Evolutionary conservation across 169 alveolate genomes (phyloP), one percentile per base, ranked within the genome.

Genomic region (Eimeria sp.): DNA sequence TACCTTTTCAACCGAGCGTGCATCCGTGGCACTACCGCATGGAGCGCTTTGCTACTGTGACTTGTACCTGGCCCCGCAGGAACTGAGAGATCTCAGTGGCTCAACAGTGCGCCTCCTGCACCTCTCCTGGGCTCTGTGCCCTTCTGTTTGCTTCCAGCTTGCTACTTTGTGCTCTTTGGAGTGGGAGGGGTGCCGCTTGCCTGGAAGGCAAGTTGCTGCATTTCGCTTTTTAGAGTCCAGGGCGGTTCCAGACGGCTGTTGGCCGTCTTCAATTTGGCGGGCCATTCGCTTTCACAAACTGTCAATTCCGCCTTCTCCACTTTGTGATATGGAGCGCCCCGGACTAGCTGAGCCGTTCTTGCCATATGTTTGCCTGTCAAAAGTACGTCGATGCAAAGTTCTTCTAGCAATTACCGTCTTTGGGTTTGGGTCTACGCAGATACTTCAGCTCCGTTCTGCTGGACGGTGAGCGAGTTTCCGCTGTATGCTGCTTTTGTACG

Each of bases 181-280:
- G 83, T 27, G 83, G 94, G 94, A 66, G 37, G 72, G 25, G 71
- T 87, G 30, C 64, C 80, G 94, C 6, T 71, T 66, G 3, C 90
- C 77, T 83, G 66, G 94, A n/a, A 52, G 30, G 43, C n/a, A 27
- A 64, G 64, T 62, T n/a, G 85, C 68, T 40, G 54, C 94, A 46
- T 33, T 23, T 16, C 25, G 82, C 94, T 30, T 43, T 43, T 58
- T 43, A 30, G 71, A 85, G 23, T 33, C 76, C 76, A 54, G 46
- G 58, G 95, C 58, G 40, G 85, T 71, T 20, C 87, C 91, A 9
- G 78, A 76, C 91, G 91, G 96, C 20, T 80, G 96, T 80, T 91
- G 96, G 96, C 96, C 96, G 30, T 56, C 89, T 56, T 66, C 96
- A 16, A 68, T 91, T 40, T 68, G 87, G 58, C 85, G 76, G n/a